Evolutionary conservation across 768 basidiomycete species (phyloP), one percentile per base, ranked within the genome.

Genomic region (Russula vinacea): DNA sequence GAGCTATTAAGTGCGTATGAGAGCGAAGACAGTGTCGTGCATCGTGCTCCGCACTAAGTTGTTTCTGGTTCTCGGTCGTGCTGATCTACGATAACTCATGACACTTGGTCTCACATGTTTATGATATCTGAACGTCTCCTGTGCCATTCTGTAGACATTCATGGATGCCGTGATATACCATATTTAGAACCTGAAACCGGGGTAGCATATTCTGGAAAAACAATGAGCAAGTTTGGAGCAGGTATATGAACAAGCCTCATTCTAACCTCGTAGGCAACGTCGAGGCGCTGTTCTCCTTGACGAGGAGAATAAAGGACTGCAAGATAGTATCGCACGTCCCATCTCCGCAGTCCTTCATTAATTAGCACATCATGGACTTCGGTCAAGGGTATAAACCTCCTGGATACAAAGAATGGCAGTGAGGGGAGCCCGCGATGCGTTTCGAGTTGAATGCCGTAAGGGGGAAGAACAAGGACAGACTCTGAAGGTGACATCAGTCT

Each of bases 1-100:
- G 90, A 90, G 14, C 71, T 92, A 60, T 74, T 92, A 64, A 90
- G 87, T 71, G 89, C 89, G 22, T 92, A 92, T 70, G 89, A 91
- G 75, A 90, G 89, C 70, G 89, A 90, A 71, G 87, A 85, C 58
- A 78, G 78, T 35, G 71, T 72, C 40, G 71, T 54, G n/a, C 70
- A 72, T 56, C 47, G 10, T 11, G 9, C 55, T 22, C n/a, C 13
- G n/a, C 29, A 52, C 11, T 65, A 62, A 54, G 16, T 19, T 42
- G 53, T 42, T 19, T 51, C 9, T 35, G n/a, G 24, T 24, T 33
- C n/a, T 55, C 22, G 1, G 32, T 39, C 33, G 22, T 39, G 14
- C 26, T 44, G 16, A 14, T 49, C 29, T 44, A 29, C 32, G 29
- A 29, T 54, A 52, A 22, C 37, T 24, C 19, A n/a, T 45, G 54